Conservation (phyloP, 768 basidiomycete genomes). For the Sarcomyxa edulis region DNA sequence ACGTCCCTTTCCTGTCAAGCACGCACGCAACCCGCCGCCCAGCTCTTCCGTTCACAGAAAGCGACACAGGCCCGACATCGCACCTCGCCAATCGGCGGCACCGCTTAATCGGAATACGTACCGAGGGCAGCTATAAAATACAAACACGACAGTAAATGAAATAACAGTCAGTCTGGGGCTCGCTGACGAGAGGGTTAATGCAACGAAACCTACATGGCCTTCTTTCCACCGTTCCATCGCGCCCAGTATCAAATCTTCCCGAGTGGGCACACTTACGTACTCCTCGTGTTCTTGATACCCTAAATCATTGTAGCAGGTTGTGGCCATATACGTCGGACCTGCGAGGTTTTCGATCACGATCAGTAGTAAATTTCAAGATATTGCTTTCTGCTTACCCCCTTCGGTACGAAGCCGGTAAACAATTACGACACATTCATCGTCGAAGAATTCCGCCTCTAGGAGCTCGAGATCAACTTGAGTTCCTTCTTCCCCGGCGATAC, state of each 20-base stretch:
- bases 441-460: constrained; percentile 73
- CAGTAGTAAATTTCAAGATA: constrained; percentile 20
- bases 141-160: constrained; percentile 17
- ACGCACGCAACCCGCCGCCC: constrained; percentile 76
- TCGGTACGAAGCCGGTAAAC: constrained; percentile 48
- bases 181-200: no score
- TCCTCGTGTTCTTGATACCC: constrained; percentile 44
- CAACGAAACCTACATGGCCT: constrained; percentile 52
- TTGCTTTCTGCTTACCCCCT: constrained; percentile 40
- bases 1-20: constrained; percentile 55
- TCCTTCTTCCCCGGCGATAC: constrained; percentile 37
- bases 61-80: constrained; percentile 43
- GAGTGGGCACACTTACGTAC: constrained; percentile 49
- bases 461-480: constrained; percentile 40
- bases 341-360: constrained; percentile 29
- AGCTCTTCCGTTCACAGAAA: constrained; percentile 70
- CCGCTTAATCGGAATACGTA: constrained; percentile 48
- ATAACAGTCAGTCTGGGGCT: constrained; percentile 20
- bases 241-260: constrained; percentile 62
- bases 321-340: constrained; percentile 59
- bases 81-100: constrained; percentile 51
- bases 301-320: constrained; percentile 55
- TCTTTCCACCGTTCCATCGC: constrained; percentile 51
- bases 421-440: constrained; percentile 63
- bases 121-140: constrained; percentile 42